These are phyloP conservation scores for Pythium monospermum DNA, from an alignment of 352 stramenopile species.

Conservation along the genomic window DNA sequence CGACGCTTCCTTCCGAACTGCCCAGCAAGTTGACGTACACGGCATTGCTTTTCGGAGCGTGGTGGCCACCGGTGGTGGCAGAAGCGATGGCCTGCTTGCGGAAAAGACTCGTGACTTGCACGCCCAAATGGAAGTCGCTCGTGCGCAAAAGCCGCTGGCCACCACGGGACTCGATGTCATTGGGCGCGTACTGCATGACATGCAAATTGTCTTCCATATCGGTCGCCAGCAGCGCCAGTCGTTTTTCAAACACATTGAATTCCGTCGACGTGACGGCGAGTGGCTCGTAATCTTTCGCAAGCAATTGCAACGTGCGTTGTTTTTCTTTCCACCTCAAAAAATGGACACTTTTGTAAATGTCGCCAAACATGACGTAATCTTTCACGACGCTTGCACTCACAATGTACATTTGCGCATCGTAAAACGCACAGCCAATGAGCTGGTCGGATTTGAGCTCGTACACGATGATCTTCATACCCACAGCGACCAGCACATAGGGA, in stretches of 20 bases:
- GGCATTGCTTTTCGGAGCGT: too few relatives aligned
- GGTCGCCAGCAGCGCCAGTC: constrained; percentile 60
- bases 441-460: constrained; percentile 89
- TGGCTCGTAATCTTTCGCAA: constrained; percentile 86
- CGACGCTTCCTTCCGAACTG: constrained; percentile 73
- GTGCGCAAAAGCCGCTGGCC: constrained; percentile 75
- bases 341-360: constrained; percentile 87
- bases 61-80: neutral
- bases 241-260: constrained; percentile 77
- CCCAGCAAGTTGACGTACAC: constrained; percentile 78
- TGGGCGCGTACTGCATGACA: constrained; percentile 80
- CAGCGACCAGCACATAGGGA: constrained; percentile 76
- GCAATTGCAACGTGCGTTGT: constrained; percentile 69
- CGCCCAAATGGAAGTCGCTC: constrained; percentile 79
- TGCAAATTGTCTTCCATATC: constrained; percentile 87
- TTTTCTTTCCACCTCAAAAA: constrained; percentile 85
- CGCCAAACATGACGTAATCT: constrained; percentile 83
- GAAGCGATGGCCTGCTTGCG: constrained; percentile 61
- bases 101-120: constrained; percentile 74
- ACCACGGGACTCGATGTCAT: constrained; percentile 81
- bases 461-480: constrained; percentile 86
- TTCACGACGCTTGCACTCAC: constrained; percentile 78
- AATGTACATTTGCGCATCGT: constrained; percentile 86
- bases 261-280: constrained; percentile 73
- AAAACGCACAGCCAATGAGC: constrained; percentile 81